These are phyloP conservation scores for Saccharomyces hybrid DNA, from an alignment of 1,139 yeast species.

Conservation along the genomic window DNA sequence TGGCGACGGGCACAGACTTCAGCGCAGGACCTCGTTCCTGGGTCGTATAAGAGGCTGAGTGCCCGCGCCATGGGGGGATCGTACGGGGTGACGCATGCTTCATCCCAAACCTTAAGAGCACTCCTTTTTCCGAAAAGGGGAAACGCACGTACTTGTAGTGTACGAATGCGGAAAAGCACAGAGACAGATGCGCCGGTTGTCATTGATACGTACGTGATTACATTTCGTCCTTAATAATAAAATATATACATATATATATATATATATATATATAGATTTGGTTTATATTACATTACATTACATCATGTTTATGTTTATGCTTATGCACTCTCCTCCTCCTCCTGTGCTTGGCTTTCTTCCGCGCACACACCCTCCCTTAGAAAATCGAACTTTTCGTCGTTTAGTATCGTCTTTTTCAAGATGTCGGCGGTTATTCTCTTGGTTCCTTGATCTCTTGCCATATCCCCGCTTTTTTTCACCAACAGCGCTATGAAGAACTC, in stretches of 20 bases:
- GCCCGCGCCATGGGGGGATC: not conserved
- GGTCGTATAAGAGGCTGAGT: not conserved
- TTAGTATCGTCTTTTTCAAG: conserved; percentile 73
- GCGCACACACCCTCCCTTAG: conserved; percentile 48
- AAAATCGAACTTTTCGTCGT: conserved; percentile 88
- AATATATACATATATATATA: not conserved
- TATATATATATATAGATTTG: not conserved
- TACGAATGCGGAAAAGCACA: not conserved
- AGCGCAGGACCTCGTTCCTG: not conserved
- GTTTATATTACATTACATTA: not conserved
- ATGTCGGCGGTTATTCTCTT: conserved; percentile 80
- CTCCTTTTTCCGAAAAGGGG: not conserved
- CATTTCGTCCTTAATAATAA: not conserved
- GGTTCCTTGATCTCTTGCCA: conserved; percentile 68
- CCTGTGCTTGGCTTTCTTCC: conserved; percentile 11
- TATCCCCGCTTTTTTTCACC: conserved; percentile 74
- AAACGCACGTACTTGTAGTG: not conserved
- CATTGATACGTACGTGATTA: not conserved
- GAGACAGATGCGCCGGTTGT: not conserved
- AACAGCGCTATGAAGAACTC: conserved; percentile 87
- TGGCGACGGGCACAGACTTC: not conserved
- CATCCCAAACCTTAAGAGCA: not conserved
- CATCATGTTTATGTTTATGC: not conserved
- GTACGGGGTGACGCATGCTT: not conserved
- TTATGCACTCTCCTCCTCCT: not conserved